Percentiles rank a stretch among this genome's conserved stretches.
Evolutionary conservation across 192 early-diverging fungal species (phyloP).

Genomic region (Rhizoclosmatium globosum): DNA sequence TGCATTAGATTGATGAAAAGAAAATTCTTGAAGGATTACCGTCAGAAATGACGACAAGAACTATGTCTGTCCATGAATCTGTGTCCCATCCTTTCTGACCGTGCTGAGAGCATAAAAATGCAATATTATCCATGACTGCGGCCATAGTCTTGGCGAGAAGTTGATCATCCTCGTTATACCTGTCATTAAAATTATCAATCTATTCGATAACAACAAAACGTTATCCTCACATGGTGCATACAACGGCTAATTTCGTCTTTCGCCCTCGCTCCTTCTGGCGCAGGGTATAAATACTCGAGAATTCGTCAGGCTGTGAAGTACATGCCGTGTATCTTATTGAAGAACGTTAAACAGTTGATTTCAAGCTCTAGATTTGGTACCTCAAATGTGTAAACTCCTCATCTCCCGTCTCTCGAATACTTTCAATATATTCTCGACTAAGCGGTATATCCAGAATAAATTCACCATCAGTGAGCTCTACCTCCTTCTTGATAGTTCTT

Average conservation of each 20-base stretch:
- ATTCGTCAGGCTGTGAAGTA: slow-evolving; percentile 74
- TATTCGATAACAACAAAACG: slow-evolving; percentile 18
- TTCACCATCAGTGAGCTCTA: slow-evolving; percentile 35
- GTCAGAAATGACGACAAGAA: slow-evolving; percentile 78
- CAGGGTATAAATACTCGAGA: slow-evolving; percentile 66
- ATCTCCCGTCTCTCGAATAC: slow-evolving; percentile 52
- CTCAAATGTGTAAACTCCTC: slow-evolving; percentile 78
- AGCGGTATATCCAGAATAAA: slow-evolving; percentile 54
- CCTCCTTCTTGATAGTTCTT: slow-evolving; percentile 24
- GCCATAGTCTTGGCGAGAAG: slow-evolving; percentile 71
- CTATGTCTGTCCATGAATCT: slow-evolving; percentile 77
- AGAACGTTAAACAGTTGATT: slow-evolving; percentile 36
- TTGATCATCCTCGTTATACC: slow-evolving; percentile 64
- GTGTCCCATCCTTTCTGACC: slow-evolving; percentile 62
- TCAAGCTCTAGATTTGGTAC: background rate
- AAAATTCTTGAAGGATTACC: slow-evolving; percentile 46
- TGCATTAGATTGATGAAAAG: too few relatives aligned
- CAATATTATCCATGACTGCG: slow-evolving; percentile 74
- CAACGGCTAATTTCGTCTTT: slow-evolving; percentile 71
- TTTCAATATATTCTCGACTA: slow-evolving; percentile 49
- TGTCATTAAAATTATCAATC: background rate
- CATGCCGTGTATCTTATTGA: slow-evolving; percentile 72
- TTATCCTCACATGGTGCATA: slow-evolving; percentile 60
- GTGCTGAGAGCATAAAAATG: slow-evolving; percentile 63
- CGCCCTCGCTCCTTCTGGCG: slow-evolving; percentile 61